A percentile compares a stretch with the other conserved stretches of the same genome.
These are phyloP conservation scores for Claviceps maximensis DNA, from an alignment of 2,329 filamentous ascomycete species.

Conservation along the genomic window DNA sequence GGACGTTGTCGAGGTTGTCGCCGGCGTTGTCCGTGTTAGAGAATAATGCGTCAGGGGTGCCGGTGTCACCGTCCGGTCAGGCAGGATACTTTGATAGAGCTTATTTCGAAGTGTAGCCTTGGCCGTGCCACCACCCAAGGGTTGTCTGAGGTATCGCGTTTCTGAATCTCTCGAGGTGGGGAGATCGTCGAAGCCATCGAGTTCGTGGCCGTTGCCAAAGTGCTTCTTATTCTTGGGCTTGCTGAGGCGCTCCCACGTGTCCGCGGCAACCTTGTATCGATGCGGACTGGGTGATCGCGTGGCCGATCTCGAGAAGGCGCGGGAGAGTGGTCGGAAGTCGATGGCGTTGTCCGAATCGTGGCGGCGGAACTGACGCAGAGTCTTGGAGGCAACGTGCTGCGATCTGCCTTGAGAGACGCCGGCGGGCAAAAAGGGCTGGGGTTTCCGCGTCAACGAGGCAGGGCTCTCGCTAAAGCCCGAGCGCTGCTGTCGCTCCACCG, in stretches of 20 bases:
- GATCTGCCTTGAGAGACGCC: conserved; percentile 61
- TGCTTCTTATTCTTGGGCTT: conserved; percentile 43
- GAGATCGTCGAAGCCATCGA: conserved; percentile 88
- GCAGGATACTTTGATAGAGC: conserved; percentile 40
- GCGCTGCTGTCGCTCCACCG: conserved; percentile 46
- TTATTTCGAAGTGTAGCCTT: conserved; percentile 48
- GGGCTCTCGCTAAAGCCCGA: conserved; percentile 34
- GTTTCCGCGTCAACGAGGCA: conserved; percentile 41
- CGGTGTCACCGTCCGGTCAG: conserved; percentile 39
- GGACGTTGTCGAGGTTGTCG: conserved; percentile 8
- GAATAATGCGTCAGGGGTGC: conserved; percentile 41
- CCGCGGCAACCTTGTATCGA: conserved; percentile 31
- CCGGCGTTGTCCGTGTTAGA: conserved; percentile 37
- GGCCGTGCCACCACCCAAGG: conserved; percentile 49
- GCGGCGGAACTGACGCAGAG: conserved; percentile 57
- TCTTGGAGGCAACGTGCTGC: conserved; percentile 64
- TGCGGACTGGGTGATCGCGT: conserved; percentile 49
- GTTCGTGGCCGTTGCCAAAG: conserved; percentile 86
- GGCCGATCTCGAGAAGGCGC: conserved; percentile 43
- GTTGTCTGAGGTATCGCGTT: conserved; percentile 70
- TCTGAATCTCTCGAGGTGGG: conserved; percentile 76
- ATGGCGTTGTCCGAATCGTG: conserved; percentile 65
- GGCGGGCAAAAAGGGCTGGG: conserved; percentile 67
- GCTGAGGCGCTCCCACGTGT: conserved; percentile 53
- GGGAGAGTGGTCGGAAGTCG: conserved; percentile 43